phyloP scores from a whole-genome alignment of 192 early-diverging fungal genomes.

The Entomortierella beljakovae region DNA sequence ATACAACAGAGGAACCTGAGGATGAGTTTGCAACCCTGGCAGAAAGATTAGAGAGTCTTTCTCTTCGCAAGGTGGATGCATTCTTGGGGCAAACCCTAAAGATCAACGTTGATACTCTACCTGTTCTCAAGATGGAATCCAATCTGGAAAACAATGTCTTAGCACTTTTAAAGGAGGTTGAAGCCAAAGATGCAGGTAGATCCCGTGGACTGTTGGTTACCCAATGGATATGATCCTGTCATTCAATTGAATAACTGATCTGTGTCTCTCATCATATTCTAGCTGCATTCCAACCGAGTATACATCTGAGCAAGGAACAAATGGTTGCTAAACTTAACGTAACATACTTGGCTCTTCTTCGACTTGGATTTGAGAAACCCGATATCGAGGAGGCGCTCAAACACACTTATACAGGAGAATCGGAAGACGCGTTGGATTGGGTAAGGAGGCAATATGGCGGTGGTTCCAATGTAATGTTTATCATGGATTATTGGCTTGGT shows the following conservation, averaged over 20 bases:
- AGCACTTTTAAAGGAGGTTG: conserved; percentile 42
- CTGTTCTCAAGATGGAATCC: conserved; percentile 49
- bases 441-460: conserved; percentile 52
- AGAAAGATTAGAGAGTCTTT: conserved; percentile 38
- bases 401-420: conserved; percentile 46
- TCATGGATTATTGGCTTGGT: no score
- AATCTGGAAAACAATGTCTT: conserved; percentile 54
- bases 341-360: conserved; percentile 55
- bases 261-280: neutral
- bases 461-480: no score
- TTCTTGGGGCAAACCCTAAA: conserved; percentile 45
- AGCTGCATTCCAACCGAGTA: conserved; percentile 33
- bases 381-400: conserved; percentile 60
- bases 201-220: neutral
- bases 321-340: conserved; percentile 59
- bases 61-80: conserved; percentile 46
- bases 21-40: conserved; percentile 51
- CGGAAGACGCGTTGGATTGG: conserved; percentile 64
- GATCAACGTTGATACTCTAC: conserved; percentile 47
- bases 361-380: conserved; percentile 56
- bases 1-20: conserved; percentile 24
- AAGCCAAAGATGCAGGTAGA: conserved; percentile 43
- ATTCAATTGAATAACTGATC: neutral
- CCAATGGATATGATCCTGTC: no score
- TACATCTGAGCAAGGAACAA: conserved; percentile 45